Conservation (phyloP, 139 green algal species). For the Chlorella vulgaris region DNA sequence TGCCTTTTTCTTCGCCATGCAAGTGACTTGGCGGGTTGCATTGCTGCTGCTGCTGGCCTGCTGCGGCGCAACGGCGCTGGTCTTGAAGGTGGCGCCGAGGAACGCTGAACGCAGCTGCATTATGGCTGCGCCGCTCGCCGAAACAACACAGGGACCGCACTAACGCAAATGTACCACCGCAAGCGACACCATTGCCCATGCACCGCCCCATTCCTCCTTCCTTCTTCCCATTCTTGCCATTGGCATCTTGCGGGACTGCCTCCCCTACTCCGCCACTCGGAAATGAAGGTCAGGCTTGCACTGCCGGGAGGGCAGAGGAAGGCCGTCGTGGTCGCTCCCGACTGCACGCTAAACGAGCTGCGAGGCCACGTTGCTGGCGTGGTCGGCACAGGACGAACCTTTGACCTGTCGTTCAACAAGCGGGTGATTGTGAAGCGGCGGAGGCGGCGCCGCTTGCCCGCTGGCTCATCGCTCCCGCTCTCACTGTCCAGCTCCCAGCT, state of each 20-base stretch:
- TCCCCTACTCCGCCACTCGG: too few relatives aligned
- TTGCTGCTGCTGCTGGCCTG: conserved; percentile 24
- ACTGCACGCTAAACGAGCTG: neutral
- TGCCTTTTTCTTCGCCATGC: conserved; percentile 94
- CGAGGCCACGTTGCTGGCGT: neutral
- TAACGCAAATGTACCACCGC: too few relatives aligned
- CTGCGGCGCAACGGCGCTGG: conserved; percentile 2
- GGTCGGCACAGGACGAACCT: too few relatives aligned
- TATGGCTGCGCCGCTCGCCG: neutral
- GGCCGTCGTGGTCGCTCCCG: neutral
- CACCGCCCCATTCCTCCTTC: too few relatives aligned
- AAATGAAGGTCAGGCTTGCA: neutral
- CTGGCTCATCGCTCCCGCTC: too few relatives aligned
- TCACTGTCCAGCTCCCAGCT: too few relatives aligned
- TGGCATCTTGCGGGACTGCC: too few relatives aligned
- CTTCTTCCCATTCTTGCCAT: too few relatives aligned
- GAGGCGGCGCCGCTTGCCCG: too few relatives aligned
- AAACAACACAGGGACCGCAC: too few relatives aligned
- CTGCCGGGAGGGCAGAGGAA: neutral
- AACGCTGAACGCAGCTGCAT: conserved; percentile 67
- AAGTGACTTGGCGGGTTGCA: conserved; percentile 67
- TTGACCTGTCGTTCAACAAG: conserved; percentile 16
- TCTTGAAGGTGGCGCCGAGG: conserved; percentile 50
- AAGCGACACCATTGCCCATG: too few relatives aligned
- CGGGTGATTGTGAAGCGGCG: conserved; percentile 9